Conservation (phyloP, 2,329 filamentous ascomycete species). For the Verticillium tricorpus region DNA sequence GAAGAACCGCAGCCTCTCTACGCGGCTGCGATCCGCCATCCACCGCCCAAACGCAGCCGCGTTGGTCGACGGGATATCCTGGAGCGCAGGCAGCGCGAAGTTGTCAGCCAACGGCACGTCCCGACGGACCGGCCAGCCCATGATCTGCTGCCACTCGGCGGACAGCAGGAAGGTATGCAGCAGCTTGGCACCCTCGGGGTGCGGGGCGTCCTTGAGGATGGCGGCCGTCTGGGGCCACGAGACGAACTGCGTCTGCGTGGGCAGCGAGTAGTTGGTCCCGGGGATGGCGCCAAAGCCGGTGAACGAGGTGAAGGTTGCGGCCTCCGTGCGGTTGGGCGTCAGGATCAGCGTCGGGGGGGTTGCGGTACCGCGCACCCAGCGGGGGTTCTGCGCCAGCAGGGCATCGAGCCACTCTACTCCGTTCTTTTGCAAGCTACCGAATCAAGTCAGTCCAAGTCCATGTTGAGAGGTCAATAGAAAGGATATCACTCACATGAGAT, state of each 20-base stretch:
- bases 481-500: constrained; percentile 35
- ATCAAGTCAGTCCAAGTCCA: background rate
- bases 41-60: constrained; percentile 31
- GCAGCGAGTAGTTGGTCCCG: constrained; percentile 21
- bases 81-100: constrained; percentile 19
- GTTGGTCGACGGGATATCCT: constrained; percentile 26
- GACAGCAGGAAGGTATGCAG: constrained; percentile 42
- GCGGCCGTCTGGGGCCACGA: constrained; percentile 44
- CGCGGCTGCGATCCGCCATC: constrained; percentile 33
- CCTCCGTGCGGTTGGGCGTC: constrained; percentile 20
- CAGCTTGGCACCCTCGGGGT: constrained; percentile 46
- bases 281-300: constrained; percentile 12
- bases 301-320: constrained; percentile 28
- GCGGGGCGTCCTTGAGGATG: constrained; percentile 43
- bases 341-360: constrained; percentile 34
- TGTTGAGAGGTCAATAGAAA: too few relatives aligned
- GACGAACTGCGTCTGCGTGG: constrained; percentile 35
- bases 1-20: constrained; percentile 36
- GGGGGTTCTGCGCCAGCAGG: constrained; percentile 42
- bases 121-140: constrained; percentile 27
- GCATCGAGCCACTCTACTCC: constrained; percentile 42
- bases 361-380: constrained; percentile 47
- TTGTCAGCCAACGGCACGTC: constrained; percentile 25
- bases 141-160: constrained; percentile 28
- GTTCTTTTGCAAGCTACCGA: constrained; percentile 29